Base-by-base conservation (phyloP, 371 early-diverging fungal species). In the Funneliformis caledonium region DNA sequence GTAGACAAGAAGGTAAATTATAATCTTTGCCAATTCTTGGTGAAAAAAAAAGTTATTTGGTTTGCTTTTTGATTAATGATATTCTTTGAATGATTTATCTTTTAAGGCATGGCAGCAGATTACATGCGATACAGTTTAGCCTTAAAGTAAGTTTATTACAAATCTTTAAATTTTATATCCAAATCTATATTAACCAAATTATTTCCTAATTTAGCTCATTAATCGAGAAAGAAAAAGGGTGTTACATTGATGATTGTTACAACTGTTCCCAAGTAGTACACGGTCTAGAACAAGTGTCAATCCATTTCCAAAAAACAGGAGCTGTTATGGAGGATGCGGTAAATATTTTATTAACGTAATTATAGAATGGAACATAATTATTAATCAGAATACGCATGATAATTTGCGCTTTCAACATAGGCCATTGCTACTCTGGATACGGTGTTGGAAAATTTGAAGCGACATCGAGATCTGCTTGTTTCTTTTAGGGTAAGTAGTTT, bases 391-490 rank as follows among this genome's bases (percentile, higher is more conserved):
- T n/a, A 33, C 59, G 16, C 11, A 4, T 31, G 2, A 19, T 82
- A 48, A 33, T 77, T 48, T 8, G 7, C 48, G 6, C 14, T 62
- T 50, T 10, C 31, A 4, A 48, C 59, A 16, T 47, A 85, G 82
- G 76, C 85, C 31, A 76, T 70, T 22, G 81, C 87, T 26, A 82
- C 84, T 7, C 85, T 85, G 42, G 83, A 91, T 74, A 90, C 89
- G 1, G 85, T 92, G 19, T 82, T 93, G 14, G 94, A 94, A 68
- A 88, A 89, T 80, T 76, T 94, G 80, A 94, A 94, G 73, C 85
- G 89, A 11, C 89, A 92, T 75, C 88, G 94, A 8, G 93, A 94
- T 82, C 77, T 93, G n/a, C 83, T 92, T 22, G 87, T 91, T 2
- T 89, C 93, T 19, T 88, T 90, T 82, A 84, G 86, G 83, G 93